Evolutionary conservation across 495 filamentous ascomycete genomes (phyloP), one percentile per base, ranked within the genome.

Genomic region (Podospora fimiseda): DNA sequence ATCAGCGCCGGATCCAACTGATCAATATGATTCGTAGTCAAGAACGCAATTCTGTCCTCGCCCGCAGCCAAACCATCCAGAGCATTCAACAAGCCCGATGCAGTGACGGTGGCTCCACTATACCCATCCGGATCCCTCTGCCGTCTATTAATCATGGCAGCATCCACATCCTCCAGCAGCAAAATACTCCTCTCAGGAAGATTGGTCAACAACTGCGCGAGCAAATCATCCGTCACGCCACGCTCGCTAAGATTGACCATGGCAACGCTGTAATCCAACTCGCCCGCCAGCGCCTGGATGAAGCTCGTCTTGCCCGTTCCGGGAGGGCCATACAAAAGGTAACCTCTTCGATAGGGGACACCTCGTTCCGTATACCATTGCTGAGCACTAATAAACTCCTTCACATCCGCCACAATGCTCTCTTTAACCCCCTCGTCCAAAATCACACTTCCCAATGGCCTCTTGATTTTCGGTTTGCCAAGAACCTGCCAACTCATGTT

Each of bases 291-390:
- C 2, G 94, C 91, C 70, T 96, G 91, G 45, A 97, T 94, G 65
- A 98, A 97, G 1, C 88, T 94, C 58, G 85, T 96, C 69, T 98
- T 98, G 18, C 93, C 93, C 14, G 88, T 94, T 2, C 93, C 93
- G 0, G 93, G 94, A 2, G 92, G 91, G 0, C 93, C 93, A 63
- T 96, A 91, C 3, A 98, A 79, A 37, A 98, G 77, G 68, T 97
- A 98, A 1, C 93, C 93, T 18, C 93, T 78, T 27, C 93, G 83
- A 56, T 97, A 98, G 1, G 93, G 93, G 57, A 98, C 95, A 6
- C 93, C 93, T 6, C 93, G 85, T 62, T 96, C 89, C 22, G 90
- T 79, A 59, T 98, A 98, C 93, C 93, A 98, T 38, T 83, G 76
- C 24, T 84, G 78, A 24, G 87, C 83, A 1, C 67, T 74, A 36